Percentiles rank a stretch among this genome's conserved stretches.
These are phyloP conservation scores for Mitragyna speciosa DNA, from an alignment of 257 asterid genomes.

Conservation along the genomic window DNA sequence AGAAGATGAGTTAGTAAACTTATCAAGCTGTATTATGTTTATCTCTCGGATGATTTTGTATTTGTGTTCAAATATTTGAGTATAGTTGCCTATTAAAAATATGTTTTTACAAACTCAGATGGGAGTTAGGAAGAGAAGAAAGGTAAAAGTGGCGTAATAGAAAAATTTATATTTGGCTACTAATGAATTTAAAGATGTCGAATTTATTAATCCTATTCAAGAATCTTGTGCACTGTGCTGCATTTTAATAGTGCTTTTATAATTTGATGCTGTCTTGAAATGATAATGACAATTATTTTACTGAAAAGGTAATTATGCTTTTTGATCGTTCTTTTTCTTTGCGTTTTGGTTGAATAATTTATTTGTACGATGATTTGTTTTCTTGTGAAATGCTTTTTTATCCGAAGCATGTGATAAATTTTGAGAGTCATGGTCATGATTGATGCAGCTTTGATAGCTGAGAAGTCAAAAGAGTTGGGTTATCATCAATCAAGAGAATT, in stretches of 20 bases:
- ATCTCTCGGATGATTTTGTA: not conserved
- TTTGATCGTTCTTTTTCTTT: not conserved
- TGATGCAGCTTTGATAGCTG: slow-evolving; percentile 5
- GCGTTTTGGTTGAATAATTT: not conserved
- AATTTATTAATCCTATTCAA: not conserved
- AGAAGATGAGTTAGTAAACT: too few species aligned
- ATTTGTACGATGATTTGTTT: not conserved
- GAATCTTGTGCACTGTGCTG: not conserved
- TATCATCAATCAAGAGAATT: not conserved
- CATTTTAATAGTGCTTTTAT: not conserved
- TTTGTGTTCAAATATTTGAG: not conserved
- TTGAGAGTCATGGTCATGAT: not conserved
- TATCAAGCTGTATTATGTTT: too few species aligned
- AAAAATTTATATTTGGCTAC: not conserved
- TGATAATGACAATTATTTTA: too few species aligned
- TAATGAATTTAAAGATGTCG: not conserved
- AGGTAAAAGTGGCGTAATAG: not conserved
- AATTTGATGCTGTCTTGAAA: not conserved
- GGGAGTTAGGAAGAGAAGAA: not conserved
- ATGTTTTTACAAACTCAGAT: not conserved
- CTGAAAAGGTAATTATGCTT: not conserved
- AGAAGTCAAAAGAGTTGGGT: slow-evolving; percentile 6
- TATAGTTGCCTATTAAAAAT: not conserved
- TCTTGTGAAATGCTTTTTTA: not conserved
- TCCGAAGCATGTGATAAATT: not conserved